These are phyloP conservation scores for Bocquillonia castaneifolia DNA, from an alignment of 441 rosid species.

Conservation along the genomic window DNA sequence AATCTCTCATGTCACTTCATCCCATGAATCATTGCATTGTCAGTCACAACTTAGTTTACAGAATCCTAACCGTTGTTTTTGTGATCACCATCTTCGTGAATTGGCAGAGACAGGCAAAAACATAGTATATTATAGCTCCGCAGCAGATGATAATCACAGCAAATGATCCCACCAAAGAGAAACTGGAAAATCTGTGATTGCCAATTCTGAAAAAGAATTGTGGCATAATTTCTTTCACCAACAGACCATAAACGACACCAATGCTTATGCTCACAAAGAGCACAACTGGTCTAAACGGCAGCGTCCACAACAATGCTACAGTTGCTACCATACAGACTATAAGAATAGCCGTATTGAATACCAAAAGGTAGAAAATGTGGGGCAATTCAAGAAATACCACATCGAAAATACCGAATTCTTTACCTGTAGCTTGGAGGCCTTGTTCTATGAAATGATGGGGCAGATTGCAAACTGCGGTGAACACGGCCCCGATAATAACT, in stretches of 20 bases:
- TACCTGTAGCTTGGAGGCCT: too few relatives aligned
- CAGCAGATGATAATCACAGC: constrained; percentile 6
- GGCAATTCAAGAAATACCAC: not conserved
- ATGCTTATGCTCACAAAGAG: not conserved
- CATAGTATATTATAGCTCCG: not conserved
- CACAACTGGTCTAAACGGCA: constrained; percentile 13
- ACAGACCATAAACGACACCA: not conserved
- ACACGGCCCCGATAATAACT: constrained; percentile 4
- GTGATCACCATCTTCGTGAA: not conserved
- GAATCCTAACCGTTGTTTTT: not conserved
- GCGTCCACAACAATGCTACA: constrained; percentile 2
- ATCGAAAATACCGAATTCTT: not conserved
- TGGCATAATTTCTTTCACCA: constrained; percentile 11
- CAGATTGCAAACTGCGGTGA: constrained; percentile 15
- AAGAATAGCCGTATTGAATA: constrained; percentile 7
- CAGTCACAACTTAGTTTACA: too few relatives aligned
- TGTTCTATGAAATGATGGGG: not conserved
- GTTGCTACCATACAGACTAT: not conserved
- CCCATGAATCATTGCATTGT: too few relatives aligned
- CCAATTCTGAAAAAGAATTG: constrained; percentile 7
- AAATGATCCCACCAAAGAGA: not conserved
- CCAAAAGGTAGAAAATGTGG: constrained; percentile 12
- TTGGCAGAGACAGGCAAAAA: not conserved
- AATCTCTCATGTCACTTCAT: too few relatives aligned
- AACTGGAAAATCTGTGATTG: constrained; percentile 4